Evolutionary conservation across 371 early-diverging fungal species (phyloP), one percentile per base, ranked within the genome.

Genomic region (Mucor ambiguus): DNA sequence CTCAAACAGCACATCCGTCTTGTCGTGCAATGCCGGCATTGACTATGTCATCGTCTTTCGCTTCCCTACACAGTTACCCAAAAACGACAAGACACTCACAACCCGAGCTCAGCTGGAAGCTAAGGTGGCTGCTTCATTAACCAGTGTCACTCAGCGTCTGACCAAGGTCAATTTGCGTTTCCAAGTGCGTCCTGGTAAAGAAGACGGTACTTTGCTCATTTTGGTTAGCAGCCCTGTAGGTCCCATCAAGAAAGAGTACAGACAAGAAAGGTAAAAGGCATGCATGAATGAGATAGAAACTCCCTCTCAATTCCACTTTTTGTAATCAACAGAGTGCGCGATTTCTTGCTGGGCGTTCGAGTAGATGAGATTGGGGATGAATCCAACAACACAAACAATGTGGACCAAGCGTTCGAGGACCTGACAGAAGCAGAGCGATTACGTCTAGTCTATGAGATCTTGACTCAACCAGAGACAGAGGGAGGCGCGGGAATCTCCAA

Each of bases 371-470:
- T 71, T 48, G 75, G 63, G 18, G 70, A 74, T 32, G 72, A 71
- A 28, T 66, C 73, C 22, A 79, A 78, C 6, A 57, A 37, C 18
- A 54, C 54, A 14, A 43, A 38, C 22, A 49, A 37, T 16, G 22
- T 63, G 16, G 66, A 72, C 67, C 66, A 57, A 32, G 74, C 56
- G 60, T 66, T 73, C 59, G 18, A 65, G 61, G 71, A 74, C 12
- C 54, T 90, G 28, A 73, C 87, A 4, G 85, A 88, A n/a, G 87
- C 92, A 8, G 92, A 93, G 69, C 85, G 95, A 29, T 83, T 92
- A 46, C 84, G 94, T 7, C 62, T 93, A 26, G 87, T 94, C 24
- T 76, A 92, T 66, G 87, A 89, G 30, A 80, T 94, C 29, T 80
- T 95, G n/a, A 88, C 89, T 0, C 80, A 82, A 12, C 75, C 90